These are phyloP conservation scores for Phytophthora uliginosa DNA, from an alignment of 352 stramenopile species.

Conservation along the genomic window DNA sequence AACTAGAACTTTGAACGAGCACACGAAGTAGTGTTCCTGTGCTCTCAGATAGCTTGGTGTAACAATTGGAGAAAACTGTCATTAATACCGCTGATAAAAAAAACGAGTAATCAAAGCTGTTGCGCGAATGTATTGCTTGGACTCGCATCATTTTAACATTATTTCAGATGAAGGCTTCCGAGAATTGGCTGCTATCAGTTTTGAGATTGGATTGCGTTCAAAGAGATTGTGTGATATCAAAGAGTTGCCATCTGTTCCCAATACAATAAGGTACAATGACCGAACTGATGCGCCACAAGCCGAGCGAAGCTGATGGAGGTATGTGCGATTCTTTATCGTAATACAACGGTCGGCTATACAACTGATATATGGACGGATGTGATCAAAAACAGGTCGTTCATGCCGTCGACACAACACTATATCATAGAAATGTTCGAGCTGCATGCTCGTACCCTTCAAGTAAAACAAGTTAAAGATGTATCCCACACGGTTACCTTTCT, in stretches of 20 bases:
- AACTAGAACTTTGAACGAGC: no score
- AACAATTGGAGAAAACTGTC: no score
- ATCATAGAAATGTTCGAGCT: constrained; percentile 2
- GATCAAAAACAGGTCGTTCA: not conserved
- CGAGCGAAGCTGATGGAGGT: not conserved
- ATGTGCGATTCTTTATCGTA: not conserved
- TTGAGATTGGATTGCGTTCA: constrained; percentile 1
- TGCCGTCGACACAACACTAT: constrained; percentile 8
- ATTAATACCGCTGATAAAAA: no score
- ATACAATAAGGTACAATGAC: not conserved
- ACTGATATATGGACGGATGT: constrained; percentile 9
- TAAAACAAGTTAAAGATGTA: not conserved
- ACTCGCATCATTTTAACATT: constrained; percentile 2
- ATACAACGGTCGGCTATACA: constrained; percentile 1
- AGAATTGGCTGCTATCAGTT: not conserved
- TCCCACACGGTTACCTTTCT: constrained; percentile 1
- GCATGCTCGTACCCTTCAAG: constrained; percentile 3
- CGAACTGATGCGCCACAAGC: not conserved
- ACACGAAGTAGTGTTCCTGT: no score
- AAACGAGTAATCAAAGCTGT: no score
- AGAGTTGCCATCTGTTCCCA: not conserved
- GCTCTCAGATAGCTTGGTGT: no score
- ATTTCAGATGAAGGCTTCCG: constrained; percentile 1
- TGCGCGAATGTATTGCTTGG: not conserved
- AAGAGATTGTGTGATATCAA: constrained; percentile 2